Conservation (phyloP, 768 basidiomycete species). For the Boletus rubescentipes region DNA sequence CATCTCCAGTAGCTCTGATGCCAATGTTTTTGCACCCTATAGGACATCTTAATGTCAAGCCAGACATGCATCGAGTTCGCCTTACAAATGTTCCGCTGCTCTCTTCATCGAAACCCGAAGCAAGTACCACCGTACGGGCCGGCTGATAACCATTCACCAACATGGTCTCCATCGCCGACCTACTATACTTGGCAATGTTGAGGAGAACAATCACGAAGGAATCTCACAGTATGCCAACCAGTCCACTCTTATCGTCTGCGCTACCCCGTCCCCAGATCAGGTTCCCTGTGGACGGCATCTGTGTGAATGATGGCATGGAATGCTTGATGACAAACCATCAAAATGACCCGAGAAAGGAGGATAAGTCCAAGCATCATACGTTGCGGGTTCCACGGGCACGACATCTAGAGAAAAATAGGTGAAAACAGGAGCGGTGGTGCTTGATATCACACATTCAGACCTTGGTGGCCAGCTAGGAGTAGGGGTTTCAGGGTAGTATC, state of each 20-base stretch:
- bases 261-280: slow-evolving; percentile 52
- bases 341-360: slow-evolving; percentile 65
- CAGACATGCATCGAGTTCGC: neutral
- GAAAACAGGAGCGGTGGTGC: neutral
- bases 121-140: slow-evolving; percentile 56
- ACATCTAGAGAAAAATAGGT: slow-evolving; percentile 45
- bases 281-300: slow-evolving; percentile 23
- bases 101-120: slow-evolving; percentile 81
- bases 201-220: neutral
- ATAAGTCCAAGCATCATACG: slow-evolving; percentile 54
- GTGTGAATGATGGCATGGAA: neutral
- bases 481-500: slow-evolving; percentile 52
- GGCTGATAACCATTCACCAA: slow-evolving; percentile 64
- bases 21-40: slow-evolving; percentile 56
- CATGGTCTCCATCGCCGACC: slow-evolving; percentile 61
- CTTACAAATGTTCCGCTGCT: slow-evolving; percentile 48
- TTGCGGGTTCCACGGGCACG: slow-evolving; percentile 61
- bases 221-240: slow-evolving; percentile 61
- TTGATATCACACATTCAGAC: slow-evolving; percentile 30
- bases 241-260: slow-evolving; percentile 62
- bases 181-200: slow-evolving; percentile 16
- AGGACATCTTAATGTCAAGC: neutral
- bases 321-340: slow-evolving; percentile 40
- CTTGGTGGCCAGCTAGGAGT: slow-evolving; percentile 54
- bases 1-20: slow-evolving; percentile 46